phyloP scores from a whole-genome alignment of 768 basidiomycete genomes.

The Pholiota molesta region DNA sequence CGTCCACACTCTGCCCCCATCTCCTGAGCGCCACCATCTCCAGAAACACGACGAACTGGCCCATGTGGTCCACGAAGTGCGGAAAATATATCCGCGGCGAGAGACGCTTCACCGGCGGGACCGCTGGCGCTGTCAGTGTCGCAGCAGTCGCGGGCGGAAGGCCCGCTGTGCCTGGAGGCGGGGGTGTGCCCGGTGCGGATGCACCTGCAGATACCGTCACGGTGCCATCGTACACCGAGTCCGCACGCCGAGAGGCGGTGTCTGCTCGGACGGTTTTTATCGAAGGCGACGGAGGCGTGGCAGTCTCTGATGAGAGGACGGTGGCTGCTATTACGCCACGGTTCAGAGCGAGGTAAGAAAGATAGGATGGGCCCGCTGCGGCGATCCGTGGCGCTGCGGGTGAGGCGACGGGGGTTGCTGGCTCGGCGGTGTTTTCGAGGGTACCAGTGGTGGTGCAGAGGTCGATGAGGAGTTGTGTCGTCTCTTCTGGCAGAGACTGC shows the following conservation, averaged over 20 bases:
- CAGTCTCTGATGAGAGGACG: slow-evolving; percentile 37
- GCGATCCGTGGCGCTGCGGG: slow-evolving; percentile 12
- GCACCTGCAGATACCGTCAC: slow-evolving; percentile 35
- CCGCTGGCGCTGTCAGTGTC: slow-evolving; percentile 23
- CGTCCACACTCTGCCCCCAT: slow-evolving; percentile 77
- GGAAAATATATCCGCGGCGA: slow-evolving; percentile 90
- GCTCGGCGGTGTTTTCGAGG: slow-evolving; percentile 43
- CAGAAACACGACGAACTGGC: slow-evolving; percentile 83
- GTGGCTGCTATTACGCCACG: slow-evolving; percentile 50
- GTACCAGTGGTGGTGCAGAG: slow-evolving; percentile 76
- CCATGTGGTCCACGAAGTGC: slow-evolving; percentile 89
- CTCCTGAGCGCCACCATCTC: slow-evolving; percentile 81
- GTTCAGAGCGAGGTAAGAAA: slow-evolving; percentile 80
- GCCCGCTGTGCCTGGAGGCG: slow-evolving; percentile 1
- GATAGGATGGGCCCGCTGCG: slow-evolving; percentile 60
- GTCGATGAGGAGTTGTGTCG: slow-evolving; percentile 90
- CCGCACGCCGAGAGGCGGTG: slow-evolving; percentile 34
- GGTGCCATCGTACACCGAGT: slow-evolving; percentile 36
- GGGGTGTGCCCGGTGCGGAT: slow-evolving; percentile 28
- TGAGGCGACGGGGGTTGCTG: slow-evolving; percentile 18
- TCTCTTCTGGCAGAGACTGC: slow-evolving; percentile 80
- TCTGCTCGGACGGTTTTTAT: slow-evolving; percentile 49
- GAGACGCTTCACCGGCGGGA: slow-evolving; percentile 53
- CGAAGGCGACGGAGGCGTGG: slow-evolving; percentile 46
- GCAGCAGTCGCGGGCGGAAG: slow-evolving; percentile 8